phyloP scores from a whole-genome alignment of 129 eudicot species.

The Helianthus tuberosus region DNA sequence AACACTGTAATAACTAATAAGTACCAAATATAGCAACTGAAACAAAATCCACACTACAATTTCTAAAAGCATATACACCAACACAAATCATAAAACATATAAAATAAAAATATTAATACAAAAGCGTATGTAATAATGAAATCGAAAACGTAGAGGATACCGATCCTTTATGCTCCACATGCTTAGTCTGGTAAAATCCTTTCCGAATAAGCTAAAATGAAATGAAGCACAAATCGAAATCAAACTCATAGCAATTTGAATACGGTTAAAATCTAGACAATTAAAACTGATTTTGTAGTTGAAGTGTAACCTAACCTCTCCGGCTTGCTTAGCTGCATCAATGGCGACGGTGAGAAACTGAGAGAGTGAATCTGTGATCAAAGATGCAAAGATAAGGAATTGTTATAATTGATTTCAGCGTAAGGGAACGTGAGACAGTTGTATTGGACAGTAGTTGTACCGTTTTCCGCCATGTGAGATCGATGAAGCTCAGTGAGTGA shows the following conservation, averaged over 20 bases:
- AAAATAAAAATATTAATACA: no score
- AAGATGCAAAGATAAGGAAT: not conserved
- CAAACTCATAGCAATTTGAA: not conserved
- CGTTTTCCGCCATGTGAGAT: conserved; percentile 14
- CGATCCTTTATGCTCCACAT: conserved; percentile 97
- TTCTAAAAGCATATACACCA: no score
- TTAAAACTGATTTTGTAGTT: not conserved
- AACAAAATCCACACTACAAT: no score
- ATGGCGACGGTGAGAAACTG: conserved; percentile 73
- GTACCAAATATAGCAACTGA: not conserved
- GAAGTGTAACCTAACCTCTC: conserved; percentile 62
- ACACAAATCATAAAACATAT: no score
- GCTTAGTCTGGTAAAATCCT: conserved; percentile 80
- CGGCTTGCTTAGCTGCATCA: conserved; percentile 90
- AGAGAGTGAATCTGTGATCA: conserved; percentile 41
- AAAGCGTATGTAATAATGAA: not conserved
- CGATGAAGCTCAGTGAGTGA: not conserved
- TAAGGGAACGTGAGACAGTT: not conserved
- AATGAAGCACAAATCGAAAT: conserved; percentile 7
- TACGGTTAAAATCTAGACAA: not conserved
- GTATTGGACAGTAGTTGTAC: conserved; percentile 11
- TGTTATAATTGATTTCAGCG: not conserved
- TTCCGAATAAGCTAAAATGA: conserved; percentile 63
- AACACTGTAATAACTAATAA: no score
- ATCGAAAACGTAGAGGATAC: conserved; percentile 36